phyloP scores from a whole-genome alignment of 2,329 filamentous ascomycete genomes.

The Xenosphaeropsis pyriputrescens region DNA sequence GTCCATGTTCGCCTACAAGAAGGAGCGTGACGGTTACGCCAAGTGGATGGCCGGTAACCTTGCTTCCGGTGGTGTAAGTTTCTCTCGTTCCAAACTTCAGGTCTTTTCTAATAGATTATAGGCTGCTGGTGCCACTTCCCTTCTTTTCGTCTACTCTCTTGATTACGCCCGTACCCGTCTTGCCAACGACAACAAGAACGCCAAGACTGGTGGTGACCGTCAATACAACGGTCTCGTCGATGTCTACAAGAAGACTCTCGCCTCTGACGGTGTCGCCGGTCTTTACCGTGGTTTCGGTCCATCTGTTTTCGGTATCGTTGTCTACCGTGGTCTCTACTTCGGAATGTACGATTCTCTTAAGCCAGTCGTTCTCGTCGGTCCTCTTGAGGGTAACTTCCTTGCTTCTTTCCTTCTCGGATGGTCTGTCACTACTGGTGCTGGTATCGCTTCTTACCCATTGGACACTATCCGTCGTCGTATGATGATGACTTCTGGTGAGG shows the following conservation, averaged over 20 bases:
- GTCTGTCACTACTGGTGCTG: slow-evolving; percentile 98
- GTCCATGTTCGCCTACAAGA: slow-evolving; percentile 99
- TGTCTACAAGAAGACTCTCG: slow-evolving; percentile 99
- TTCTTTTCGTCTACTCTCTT: slow-evolving; percentile 99
- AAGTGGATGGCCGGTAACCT: slow-evolving; percentile 99
- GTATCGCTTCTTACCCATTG: slow-evolving; percentile 99
- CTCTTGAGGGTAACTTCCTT: slow-evolving; percentile 96
- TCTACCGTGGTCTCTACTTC: slow-evolving; percentile 99
- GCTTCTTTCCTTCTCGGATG: slow-evolving; percentile 98
- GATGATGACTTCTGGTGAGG: slow-evolving; percentile 98
- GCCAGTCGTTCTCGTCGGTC: slow-evolving; percentile 86
- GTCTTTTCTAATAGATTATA: slow-evolving; percentile 19
- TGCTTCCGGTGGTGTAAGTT: slow-evolving; percentile 95
- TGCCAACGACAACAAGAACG: slow-evolving; percentile 99
- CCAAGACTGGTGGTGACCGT: slow-evolving; percentile 91
- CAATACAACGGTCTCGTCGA: slow-evolving; percentile 99
- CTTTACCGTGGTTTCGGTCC: slow-evolving; percentile 99
- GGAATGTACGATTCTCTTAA: slow-evolving; percentile 99
- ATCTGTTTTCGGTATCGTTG: slow-evolving; percentile 96
- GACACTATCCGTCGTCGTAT: slow-evolving; percentile 99
- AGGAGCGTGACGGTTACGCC: slow-evolving; percentile 94
- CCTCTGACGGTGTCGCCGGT: slow-evolving; percentile 96
- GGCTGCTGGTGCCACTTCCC: slow-evolving; percentile 97
- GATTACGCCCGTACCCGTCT: slow-evolving; percentile 99
- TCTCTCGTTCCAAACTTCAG: neutral